Base-by-base conservation (phyloP, 768 basidiomycete species). In the Agaricus blazei region DNA sequence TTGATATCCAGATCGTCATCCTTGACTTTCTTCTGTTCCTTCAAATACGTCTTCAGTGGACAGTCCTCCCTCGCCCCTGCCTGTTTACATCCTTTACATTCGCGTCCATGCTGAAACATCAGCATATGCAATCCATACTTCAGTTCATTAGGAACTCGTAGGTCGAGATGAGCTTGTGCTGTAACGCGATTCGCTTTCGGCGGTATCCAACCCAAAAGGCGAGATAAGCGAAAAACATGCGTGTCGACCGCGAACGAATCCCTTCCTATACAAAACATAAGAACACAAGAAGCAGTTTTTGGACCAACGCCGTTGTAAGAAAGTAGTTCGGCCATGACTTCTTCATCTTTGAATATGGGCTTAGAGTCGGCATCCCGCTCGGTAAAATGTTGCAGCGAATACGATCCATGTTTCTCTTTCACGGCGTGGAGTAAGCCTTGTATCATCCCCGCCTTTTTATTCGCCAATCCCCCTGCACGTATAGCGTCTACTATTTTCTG, bases 211-310 rank as follows among this genome's bases (percentile, higher is more conserved):
- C 75, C 77, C 9, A 82, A 67, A 6, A 84, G 54, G 50, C 69
- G 78, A 64, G 74, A 75, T 53, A 84, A 63, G 12, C 83, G 71
- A 60, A 75, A 84, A 26, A 85, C 77, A 58, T 84, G 83, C 7
- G 84, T 85, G 57, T 85, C 83, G 48, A 85, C 84, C 0, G 84
- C 81, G 54, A 85, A 84, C 0, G 80, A 79, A 44, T 79, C 71
- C n/a, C 83, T 71, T 4, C 78, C 81, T 6, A 85, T 70, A 59
- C 81, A 82, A 64, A 85, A 83, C 24, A 83, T 70, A 11, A 84
- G 65, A 0, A 85, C 83, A 56, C 83, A 85, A 0, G 83, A 79
- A 1, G 82, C 83, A 1, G 82, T 84, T 66, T 84, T 84, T 1
- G 81, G 83, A 1, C 83, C 82, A 9, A 85, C 82, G 0, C 83